These are phyloP conservation scores for Backusella psychrophila DNA, from an alignment of 192 early-diverging fungal species.

Conservation along the genomic window DNA sequence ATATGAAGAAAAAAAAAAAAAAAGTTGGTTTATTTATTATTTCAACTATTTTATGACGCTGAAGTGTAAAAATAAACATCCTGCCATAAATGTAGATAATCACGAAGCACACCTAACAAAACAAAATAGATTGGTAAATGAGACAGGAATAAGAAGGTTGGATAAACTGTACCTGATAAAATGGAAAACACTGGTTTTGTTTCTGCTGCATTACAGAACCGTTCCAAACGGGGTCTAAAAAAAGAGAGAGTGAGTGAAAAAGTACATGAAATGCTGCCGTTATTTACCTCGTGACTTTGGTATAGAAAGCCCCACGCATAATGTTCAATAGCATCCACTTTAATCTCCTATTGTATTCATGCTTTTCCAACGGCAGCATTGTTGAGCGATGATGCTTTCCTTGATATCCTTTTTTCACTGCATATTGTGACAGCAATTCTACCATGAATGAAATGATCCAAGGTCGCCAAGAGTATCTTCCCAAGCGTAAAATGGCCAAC, in stretches of 20 bases:
- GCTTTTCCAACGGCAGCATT: conserved; percentile 68
- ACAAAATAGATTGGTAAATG: background rate
- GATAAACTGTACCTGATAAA: conserved; percentile 50
- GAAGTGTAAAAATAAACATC: conserved; percentile 87
- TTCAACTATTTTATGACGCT: conserved; percentile 29
- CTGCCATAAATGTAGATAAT: conserved; percentile 89
- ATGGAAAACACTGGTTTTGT: conserved; percentile 78
- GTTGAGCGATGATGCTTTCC: background rate
- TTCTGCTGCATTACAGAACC: conserved; percentile 58
- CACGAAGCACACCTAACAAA: conserved; percentile 53
- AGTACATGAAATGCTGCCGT: background rate
- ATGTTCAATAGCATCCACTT: conserved; percentile 78
- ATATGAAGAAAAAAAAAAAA: too few species aligned
- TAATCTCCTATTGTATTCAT: conserved; percentile 70
- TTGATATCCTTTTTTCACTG: conserved; percentile 21
- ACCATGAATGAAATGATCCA: conserved; percentile 79
- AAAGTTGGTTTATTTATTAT: conserved; percentile 14
- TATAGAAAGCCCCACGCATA: conserved; percentile 83
- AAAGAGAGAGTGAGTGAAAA: background rate
- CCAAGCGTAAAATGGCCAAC: conserved; percentile 70
- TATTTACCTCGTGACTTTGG: conserved; percentile 66
- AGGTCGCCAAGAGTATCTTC: conserved; percentile 73
- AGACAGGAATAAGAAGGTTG: background rate
- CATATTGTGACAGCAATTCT: conserved; percentile 58
- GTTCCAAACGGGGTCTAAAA: conserved; percentile 56